A percentile compares a stretch with the other conserved stretches of the same genome.
phyloP scores from a whole-genome alignment of 148 eudicot species.

The Pouteria glomerata region DNA sequence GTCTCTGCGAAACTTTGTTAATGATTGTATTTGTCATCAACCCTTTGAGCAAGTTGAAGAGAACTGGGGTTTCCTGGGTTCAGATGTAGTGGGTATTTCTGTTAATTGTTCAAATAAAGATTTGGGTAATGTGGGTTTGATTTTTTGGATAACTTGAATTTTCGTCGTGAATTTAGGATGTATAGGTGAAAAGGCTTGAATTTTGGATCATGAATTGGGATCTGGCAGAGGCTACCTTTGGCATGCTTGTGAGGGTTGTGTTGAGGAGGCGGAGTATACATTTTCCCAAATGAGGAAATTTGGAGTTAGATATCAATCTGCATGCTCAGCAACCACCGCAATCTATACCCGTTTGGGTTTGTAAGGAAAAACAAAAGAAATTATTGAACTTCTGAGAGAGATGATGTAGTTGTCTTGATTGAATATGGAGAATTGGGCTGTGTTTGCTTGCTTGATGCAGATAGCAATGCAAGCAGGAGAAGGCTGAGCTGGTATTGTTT shows the following conservation, averaged over 20 bases:
- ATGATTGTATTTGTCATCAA: constrained; percentile 22
- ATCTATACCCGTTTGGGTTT: constrained; percentile 77
- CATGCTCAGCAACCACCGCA: constrained; percentile 87
- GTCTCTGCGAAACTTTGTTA: constrained; percentile 27
- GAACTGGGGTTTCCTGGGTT: constrained; percentile 37
- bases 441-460: constrained; percentile 74
- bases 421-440: constrained; percentile 84
- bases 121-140: constrained; percentile 21
- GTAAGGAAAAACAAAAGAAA: constrained; percentile 66
- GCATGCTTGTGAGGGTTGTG: constrained; percentile 83
- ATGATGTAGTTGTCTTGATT: constrained; percentile 51
- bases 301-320: constrained; percentile 53
- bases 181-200: constrained; percentile 34
- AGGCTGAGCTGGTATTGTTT: constrained; percentile 51
- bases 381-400: constrained; percentile 49
- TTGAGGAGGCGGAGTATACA: constrained; percentile 72
- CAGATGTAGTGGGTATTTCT: constrained; percentile 12
- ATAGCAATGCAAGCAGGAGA: constrained; percentile 74
- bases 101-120: constrained; percentile 6
- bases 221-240: constrained; percentile 85
- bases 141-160: constrained; percentile 16
- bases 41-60: constrained; percentile 27
- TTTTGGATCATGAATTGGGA: constrained; percentile 28
- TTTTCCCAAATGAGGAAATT: constrained; percentile 63
- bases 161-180: constrained; percentile 1